Conservation (phyloP, 352 stramenopile genomes). For the Blastocystis sp. region DNA sequence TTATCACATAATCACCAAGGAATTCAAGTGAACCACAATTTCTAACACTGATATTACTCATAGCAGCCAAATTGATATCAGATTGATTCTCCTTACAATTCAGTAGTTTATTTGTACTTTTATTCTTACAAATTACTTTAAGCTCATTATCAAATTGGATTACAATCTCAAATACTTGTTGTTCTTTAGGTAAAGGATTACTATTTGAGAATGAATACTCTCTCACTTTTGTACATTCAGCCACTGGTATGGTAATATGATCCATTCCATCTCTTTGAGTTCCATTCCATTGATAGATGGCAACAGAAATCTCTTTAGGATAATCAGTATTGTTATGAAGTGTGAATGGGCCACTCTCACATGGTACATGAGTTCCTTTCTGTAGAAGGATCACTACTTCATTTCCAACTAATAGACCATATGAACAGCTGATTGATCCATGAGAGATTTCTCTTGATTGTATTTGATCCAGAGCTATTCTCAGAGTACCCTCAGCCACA, state of each 20-base stretch:
- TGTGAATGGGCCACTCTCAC: neutral
- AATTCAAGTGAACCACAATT: too few relatives aligned
- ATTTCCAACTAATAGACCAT: neutral
- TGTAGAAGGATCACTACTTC: neutral
- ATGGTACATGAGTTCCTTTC: neutral
- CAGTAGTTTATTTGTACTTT: neutral
- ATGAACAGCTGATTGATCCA: neutral
- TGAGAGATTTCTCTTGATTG: neutral
- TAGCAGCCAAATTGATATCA: too few relatives aligned
- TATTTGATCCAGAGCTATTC: neutral
- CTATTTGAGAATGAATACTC: neutral
- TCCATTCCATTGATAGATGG: neutral
- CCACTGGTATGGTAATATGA: neutral
- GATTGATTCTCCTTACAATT: too few relatives aligned
- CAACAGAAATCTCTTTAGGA: neutral
- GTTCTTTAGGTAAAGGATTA: neutral
- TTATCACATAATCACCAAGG: too few relatives aligned
- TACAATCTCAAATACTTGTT: neutral
- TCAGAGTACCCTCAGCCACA: neutral
- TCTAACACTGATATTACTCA: too few relatives aligned
- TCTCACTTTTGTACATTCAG: neutral
- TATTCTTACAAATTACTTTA: neutral
- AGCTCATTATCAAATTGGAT: neutral
- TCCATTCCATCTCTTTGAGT: neutral
- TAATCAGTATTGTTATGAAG: neutral